These are phyloP conservation scores for Clohesyomyces aquaticus DNA, from an alignment of 495 filamentous ascomycete species.

Conservation along the genomic window DNA sequence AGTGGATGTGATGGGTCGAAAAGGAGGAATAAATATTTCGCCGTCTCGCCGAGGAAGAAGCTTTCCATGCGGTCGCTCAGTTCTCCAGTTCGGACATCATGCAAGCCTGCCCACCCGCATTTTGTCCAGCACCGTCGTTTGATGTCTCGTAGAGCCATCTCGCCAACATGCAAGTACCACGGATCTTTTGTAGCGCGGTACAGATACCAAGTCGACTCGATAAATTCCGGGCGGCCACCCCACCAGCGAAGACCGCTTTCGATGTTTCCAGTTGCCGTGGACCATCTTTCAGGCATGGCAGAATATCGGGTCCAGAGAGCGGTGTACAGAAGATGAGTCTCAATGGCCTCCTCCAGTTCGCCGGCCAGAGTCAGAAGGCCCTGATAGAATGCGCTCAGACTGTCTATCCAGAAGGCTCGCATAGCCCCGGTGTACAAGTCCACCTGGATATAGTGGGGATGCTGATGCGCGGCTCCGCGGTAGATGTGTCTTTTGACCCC, in stretches of 20 bases:
- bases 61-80: constrained; percentile 97
- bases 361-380: constrained; percentile 86
- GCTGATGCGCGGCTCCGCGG: constrained; percentile 66
- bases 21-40: constrained; percentile 90
- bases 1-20: constrained; percentile 86
- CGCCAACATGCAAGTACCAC: constrained; percentile 93
- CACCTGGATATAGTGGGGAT: constrained; percentile 89
- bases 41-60: constrained; percentile 95
- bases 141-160: constrained; percentile 91
- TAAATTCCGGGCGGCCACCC: constrained; percentile 91
- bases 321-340: constrained; percentile 84
- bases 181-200: constrained; percentile 93
- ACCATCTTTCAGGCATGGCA: constrained; percentile 93
- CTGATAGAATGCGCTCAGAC: constrained; percentile 91
- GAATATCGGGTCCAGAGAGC: constrained; percentile 94
- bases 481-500: constrained; percentile 86
- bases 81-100: constrained; percentile 87
- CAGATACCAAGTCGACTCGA: constrained; percentile 92
- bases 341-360: constrained; percentile 85
- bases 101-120: constrained; percentile 95
- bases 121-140: constrained; percentile 87
- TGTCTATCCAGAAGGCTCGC: constrained; percentile 91
- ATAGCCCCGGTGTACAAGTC: constrained; percentile 82
- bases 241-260: constrained; percentile 92
- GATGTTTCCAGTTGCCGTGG: constrained; percentile 77